Base-by-base conservation (phyloP, 192 early-diverging fungal species). In the Coemansia interrupta region DNA sequence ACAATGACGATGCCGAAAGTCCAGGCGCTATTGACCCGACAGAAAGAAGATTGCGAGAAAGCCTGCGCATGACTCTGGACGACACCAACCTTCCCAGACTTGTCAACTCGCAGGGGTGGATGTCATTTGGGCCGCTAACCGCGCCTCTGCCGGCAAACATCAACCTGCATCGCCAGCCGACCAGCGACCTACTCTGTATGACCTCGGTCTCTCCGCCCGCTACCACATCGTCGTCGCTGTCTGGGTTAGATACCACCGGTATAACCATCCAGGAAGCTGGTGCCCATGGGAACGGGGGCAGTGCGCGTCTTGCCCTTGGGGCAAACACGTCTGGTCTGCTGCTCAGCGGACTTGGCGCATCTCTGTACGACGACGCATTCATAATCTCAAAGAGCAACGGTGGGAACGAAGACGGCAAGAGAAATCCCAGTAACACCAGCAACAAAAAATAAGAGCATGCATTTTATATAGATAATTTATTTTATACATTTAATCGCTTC, bases 81-180 rank as follows among this genome's bases (percentile, higher is more conserved):
- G 44, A 45, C 2, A 19, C 17, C 17, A 45, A 19, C 15, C 44
- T 45, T 15, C 44, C 44, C 12, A 45, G 19, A 18, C 38, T 60
- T 19, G 52, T 58, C 29, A 67, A 56, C 52, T 60, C 72, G 23
- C 73, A 66, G 52, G 66, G 60, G 12, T 76, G 73, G 73, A 40
- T 53, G 29, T 6, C 63, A 6, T 58, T 54, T 7, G 73, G 73
- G 0, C 60, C 73, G n/a, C 46, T 70, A 45, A 70, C 73, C 3
- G 73, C 38, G 32, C 73, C 73, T 19, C 44, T 70, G 40, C 46
- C 63, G 15, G 17, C 20, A 3, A 50, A 50, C 23, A 50, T 50
- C 7, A 28, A 23, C 15, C 48, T 50, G 6, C 14, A 20, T 49
- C 44, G 43, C 23, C 57, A 64, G n/a, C 45, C 9, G 30, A 38